Conservation (phyloP, 2,329 filamentous ascomycete species). For the Hypoxylon sp. region DNA sequence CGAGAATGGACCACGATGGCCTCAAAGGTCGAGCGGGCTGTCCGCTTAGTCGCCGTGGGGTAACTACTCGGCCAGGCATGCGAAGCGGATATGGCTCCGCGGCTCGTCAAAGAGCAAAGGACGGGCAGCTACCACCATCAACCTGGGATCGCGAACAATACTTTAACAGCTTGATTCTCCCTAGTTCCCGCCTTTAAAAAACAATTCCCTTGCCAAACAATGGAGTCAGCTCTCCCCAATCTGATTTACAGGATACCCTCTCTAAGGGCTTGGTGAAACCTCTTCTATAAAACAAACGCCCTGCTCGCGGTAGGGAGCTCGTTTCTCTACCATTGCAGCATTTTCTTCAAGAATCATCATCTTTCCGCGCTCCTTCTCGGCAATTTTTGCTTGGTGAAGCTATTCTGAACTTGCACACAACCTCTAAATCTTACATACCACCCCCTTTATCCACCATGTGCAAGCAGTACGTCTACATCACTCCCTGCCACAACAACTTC, state of each 20-base stretch:
- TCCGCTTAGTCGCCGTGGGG: too few species aligned
- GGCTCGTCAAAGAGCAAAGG: too few species aligned
- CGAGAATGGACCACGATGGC: too few species aligned
- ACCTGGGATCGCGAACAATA: too few species aligned
- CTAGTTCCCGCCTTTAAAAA: not conserved
- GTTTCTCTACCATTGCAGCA: not conserved
- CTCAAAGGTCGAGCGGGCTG: too few species aligned
- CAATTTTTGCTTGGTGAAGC: not conserved
- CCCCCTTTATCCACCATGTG: constrained; percentile 19
- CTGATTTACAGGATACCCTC: not conserved
- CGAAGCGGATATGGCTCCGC: too few species aligned
- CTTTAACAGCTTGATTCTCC: not conserved
- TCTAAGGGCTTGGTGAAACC: not conserved
- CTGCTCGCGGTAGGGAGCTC: not conserved
- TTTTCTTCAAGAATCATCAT: not conserved
- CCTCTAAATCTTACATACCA: not conserved
- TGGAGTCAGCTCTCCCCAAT: not conserved
- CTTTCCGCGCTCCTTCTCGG: not conserved
- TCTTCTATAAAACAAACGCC: not conserved
- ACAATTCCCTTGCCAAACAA: not conserved
- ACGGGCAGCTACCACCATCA: too few species aligned
- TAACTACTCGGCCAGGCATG: too few species aligned
- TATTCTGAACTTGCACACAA: not conserved
- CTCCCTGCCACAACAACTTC: not conserved
- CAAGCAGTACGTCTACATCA: constrained; percentile 19